Evolutionary conservation across 352 stramenopile species (phyloP), one percentile per base, ranked within the genome.

Genomic region (Phytophthora citrophthora): DNA sequence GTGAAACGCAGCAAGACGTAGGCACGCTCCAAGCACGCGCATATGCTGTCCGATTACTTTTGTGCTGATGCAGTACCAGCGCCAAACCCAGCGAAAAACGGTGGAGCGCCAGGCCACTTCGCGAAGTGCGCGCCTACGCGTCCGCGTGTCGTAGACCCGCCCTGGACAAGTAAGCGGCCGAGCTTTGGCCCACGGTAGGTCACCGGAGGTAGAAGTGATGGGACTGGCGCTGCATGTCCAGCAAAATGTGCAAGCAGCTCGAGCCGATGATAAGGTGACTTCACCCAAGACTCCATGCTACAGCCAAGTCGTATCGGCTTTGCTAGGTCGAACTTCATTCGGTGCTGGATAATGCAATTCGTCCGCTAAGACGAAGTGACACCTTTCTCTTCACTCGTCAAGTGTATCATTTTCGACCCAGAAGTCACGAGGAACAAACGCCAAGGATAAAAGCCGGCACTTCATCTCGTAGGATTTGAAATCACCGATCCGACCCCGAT

Each of bases 401-500:
- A 54, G 20, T n/a, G 36, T 20, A 58, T 38, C 53, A 39, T 43
- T 27, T 18, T 40, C 29, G 9, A 4, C 29, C 29, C 29, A 34
- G 29, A 40, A 16, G 3, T 1, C 31, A 54, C 58, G 50, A 55
- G 15, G 23, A 61, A 20, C n/a, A n/a, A n/a, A n/a, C n/a, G n/a
- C n/a, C n/a, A n/a, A n/a, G n/a, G 15, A 32, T 47, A 47, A 55
- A 68, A 48, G 44, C 23, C 34, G 3, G 60, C 38, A 26, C 43
- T 27, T 13, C 45, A 68, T 68, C 60, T 55, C 34, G 38, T 24
- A 63, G 44, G 60, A 68, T 63, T 62, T 62, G 43, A 44, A 68
- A 36, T 16, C 24, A 23, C 4, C 5, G 36, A 55, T 7, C 29
- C 20, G 9, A 34, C 29, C 29, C 29, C 29, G 29, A 32, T 6